phyloP scores from a whole-genome alignment of 805 yeast species.

The Barnettozyma populi region DNA sequence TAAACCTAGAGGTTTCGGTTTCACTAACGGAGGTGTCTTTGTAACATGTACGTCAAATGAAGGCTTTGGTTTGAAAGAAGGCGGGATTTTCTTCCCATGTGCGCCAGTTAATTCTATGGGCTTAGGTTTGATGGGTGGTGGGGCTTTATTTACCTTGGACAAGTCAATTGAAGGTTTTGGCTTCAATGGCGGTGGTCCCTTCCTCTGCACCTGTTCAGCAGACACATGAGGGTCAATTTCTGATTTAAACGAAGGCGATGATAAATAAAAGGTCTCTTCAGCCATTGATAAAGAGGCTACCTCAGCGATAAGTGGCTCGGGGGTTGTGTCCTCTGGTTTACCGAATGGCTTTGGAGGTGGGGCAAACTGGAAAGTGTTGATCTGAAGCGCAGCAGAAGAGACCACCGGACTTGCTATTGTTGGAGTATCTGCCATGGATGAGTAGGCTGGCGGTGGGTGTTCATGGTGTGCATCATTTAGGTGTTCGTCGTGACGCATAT shows the following conservation, averaged over 20 bases:
- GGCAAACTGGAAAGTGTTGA: constrained; percentile 9
- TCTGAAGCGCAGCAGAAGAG: neutral
- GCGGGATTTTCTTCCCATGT: neutral
- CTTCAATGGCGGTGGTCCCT: constrained; percentile 11
- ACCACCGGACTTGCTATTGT: neutral
- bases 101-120: neutral
- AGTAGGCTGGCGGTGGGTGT: constrained; percentile 4
- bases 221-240: neutral
- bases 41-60: neutral
- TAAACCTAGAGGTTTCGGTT: neutral
- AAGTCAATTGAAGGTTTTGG: constrained; percentile 3
- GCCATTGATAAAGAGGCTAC: neutral
- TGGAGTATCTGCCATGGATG: neutral
- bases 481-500: neutral
- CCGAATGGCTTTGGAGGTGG: constrained; percentile 23
- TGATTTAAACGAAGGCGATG: neutral
- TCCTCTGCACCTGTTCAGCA: neutral
- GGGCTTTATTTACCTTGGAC: neutral
- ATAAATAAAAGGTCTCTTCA: neutral
- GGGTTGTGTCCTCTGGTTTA: neutral
- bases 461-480: neutral
- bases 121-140: constrained; percentile 4
- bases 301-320: neutral
- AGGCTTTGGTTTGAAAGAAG: constrained; percentile 1
- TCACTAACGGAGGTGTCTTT: neutral